A percentile compares a stretch with the other conserved stretches of the same genome.
Evolutionary conservation across 2,329 filamentous ascomycete species (phyloP).

Genomic region (Cladobotryum protrusum): DNA sequence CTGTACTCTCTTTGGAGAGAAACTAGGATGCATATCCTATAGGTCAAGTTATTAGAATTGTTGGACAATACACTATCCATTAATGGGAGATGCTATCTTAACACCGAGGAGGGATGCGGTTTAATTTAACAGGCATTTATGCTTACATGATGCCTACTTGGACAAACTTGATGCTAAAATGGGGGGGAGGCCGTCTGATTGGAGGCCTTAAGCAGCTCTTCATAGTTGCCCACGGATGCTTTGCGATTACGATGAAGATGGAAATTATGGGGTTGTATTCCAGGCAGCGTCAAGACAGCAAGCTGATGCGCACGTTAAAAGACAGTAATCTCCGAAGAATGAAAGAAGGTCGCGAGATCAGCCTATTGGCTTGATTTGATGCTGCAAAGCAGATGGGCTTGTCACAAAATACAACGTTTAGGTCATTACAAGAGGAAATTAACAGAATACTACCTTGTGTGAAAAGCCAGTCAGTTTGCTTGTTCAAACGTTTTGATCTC

Average conservation of each 20-base stretch:
- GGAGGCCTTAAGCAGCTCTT: too few species aligned
- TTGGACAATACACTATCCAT: constrained; percentile 12
- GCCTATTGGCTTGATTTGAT: neutral
- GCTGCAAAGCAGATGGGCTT: too few species aligned
- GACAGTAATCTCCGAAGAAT: neutral
- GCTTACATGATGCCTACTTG: neutral
- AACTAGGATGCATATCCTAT: constrained; percentile 8
- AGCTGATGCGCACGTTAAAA: too few species aligned
- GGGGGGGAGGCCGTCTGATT: neutral
- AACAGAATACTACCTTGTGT: neutral
- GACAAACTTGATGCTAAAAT: neutral
- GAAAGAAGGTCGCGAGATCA: too few species aligned
- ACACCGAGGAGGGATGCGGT: neutral
- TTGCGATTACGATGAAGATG: too few species aligned
- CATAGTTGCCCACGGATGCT: too few species aligned
- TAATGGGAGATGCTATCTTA: constrained; percentile 1
- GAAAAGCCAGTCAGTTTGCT: neutral
- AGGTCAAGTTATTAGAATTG: constrained; percentile 9
- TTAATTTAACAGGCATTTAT: neutral
- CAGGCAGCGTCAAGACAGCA: too few species aligned
- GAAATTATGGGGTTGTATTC: too few species aligned
- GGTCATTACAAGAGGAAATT: too few species aligned
- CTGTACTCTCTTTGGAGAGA: constrained; percentile 6
- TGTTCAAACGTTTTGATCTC: neutral
- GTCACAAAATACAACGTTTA: too few species aligned